Conservation (phyloP, 1,139 yeast genomes). For the Geotrichum europaeum region DNA sequence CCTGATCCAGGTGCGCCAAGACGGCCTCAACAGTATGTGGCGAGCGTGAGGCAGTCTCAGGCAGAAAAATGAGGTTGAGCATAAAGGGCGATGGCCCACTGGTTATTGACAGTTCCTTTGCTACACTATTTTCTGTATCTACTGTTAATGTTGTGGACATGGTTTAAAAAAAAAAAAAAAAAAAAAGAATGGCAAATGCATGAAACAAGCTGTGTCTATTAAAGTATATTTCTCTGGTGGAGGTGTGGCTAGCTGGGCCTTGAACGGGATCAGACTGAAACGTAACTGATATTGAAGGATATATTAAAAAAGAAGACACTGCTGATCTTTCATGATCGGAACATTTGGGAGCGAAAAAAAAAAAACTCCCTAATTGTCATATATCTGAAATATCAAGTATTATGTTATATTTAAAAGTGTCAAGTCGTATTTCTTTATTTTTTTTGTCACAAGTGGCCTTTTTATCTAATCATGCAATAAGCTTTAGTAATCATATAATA, state of each 20-base stretch:
- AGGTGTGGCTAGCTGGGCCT: too few relatives aligned
- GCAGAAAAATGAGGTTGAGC: background rate
- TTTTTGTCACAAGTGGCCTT: too few relatives aligned
- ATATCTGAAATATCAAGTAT: background rate
- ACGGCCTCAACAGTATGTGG: background rate
- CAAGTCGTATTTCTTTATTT: background rate
- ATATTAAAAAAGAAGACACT: too few relatives aligned
- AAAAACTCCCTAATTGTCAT: too few relatives aligned
- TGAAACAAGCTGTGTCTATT: background rate
- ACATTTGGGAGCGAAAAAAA: too few relatives aligned
- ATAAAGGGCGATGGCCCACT: background rate
- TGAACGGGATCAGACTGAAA: too few relatives aligned
- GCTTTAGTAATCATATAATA: background rate
- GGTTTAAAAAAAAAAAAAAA: background rate
- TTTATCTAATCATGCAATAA: background rate
- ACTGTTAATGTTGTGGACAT: background rate
- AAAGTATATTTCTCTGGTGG: background rate
- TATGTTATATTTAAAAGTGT: background rate
- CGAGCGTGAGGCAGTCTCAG: background rate
- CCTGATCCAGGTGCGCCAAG: background rate
- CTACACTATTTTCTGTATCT: background rate
- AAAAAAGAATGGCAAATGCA: too few relatives aligned
- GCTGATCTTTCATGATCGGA: too few relatives aligned
- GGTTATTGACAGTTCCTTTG: background rate
- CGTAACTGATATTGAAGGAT: too few relatives aligned